phyloP scores from a whole-genome alignment of 1,284 basidiomycete species.

The Tilletiaria anomala region DNA sequence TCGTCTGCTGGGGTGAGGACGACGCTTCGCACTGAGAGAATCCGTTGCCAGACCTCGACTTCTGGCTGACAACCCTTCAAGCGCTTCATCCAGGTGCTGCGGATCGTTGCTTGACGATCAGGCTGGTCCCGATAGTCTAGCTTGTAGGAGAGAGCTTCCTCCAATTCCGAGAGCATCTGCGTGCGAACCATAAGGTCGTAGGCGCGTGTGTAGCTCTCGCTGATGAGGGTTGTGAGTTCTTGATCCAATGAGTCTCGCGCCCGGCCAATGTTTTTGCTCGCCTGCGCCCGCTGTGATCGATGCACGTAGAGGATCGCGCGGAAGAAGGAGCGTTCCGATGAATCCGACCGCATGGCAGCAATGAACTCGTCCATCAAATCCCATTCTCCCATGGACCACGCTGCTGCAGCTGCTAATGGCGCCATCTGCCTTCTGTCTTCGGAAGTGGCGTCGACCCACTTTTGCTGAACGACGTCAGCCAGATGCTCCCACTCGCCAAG shows the following conservation, averaged over 20 bases:
- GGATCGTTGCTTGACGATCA: conserved; percentile 49
- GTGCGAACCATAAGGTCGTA: conserved; percentile 92
- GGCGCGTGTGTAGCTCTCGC: conserved; percentile 88
- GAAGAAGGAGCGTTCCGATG: conserved; percentile 89
- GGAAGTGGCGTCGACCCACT: conserved; percentile 68
- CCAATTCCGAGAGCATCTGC: conserved; percentile 95
- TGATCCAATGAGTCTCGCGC: conserved; percentile 88
- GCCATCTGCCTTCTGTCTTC: conserved; percentile 85
- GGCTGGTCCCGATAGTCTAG: conserved; percentile 54
- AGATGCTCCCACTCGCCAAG: conserved; percentile 95
- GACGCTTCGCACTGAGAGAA: conserved; percentile 85
- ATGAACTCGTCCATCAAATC: conserved; percentile 98
- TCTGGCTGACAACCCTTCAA: conserved; percentile 93
- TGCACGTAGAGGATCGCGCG: conserved; percentile 89
- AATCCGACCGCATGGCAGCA: conserved; percentile 79
- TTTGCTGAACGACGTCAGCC: conserved; percentile 69
- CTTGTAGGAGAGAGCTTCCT: conserved; percentile 95
- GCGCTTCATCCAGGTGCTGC: conserved; percentile 43
- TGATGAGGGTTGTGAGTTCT: conserved; percentile 79
- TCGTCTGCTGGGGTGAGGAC: conserved; percentile 89
- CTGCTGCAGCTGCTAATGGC: conserved; percentile 88
- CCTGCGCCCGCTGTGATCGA: conserved; percentile 85
- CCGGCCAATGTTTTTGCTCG: conserved; percentile 75
- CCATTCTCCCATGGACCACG: conserved; percentile 95
- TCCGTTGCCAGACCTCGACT: conserved; percentile 97